Evolutionary conservation across 73 alveolate genomes (phyloP).

Genomic region (Paraurostyla sp.): DNA sequence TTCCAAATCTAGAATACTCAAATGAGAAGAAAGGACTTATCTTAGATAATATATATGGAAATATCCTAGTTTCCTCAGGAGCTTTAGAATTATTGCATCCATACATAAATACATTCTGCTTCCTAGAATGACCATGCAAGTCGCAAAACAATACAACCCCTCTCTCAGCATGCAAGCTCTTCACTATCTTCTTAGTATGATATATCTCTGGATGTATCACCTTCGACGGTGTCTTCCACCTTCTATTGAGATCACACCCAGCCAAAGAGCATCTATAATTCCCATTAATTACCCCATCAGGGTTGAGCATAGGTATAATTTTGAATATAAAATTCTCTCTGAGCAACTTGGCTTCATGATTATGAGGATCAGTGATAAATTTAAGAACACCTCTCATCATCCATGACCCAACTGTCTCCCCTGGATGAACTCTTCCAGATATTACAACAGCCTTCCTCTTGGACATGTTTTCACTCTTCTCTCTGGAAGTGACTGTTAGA

Average conservation of each 20-base stretch:
- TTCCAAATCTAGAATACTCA: constrained; percentile 62
- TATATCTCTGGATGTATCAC: constrained; percentile 83
- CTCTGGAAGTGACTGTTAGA: constrained; percentile 76
- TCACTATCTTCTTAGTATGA: constrained; percentile 61
- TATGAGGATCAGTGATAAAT: constrained; percentile 84
- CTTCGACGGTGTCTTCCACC: constrained; percentile 89
- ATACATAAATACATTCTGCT: constrained; percentile 90
- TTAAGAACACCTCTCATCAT: constrained; percentile 91
- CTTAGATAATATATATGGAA: constrained; percentile 56
- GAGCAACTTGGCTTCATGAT: constrained; percentile 79
- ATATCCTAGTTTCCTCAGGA: constrained; percentile 42
- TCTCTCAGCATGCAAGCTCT: constrained; percentile 23
- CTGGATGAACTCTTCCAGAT: constrained; percentile 96
- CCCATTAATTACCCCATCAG: constrained; percentile 96
- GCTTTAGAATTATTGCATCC: constrained; percentile 69
- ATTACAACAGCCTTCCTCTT: constrained; percentile 79
- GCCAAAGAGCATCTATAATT: constrained; percentile 88
- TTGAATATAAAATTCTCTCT: constrained; percentile 92
- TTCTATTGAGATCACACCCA: constrained; percentile 87
- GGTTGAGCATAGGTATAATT: constrained; percentile 95
- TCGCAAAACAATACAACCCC: constrained; percentile 77
- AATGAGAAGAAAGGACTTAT: constrained; percentile 60
- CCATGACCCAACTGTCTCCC: constrained; percentile 95
- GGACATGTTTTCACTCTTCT: constrained; percentile 36
- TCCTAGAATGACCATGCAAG: constrained; percentile 96